Evolutionary conservation across 139 green algal species (phyloP).

Genomic region (Ulvella scutata): DNA sequence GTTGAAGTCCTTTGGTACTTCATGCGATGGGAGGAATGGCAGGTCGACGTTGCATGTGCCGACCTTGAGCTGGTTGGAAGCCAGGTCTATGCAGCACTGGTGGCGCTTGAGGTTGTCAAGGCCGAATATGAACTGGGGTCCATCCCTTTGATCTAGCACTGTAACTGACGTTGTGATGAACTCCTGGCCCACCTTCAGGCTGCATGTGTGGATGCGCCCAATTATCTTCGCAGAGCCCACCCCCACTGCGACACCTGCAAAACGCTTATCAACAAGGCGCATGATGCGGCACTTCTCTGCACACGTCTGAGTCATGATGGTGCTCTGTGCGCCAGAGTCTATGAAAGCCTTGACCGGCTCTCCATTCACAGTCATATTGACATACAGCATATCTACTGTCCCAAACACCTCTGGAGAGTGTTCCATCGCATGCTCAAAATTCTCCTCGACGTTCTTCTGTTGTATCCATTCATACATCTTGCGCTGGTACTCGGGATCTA

Average conservation of each 20-base stretch:
- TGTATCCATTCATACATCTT: slow-evolving; percentile 79
- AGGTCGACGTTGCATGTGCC: slow-evolving; percentile 34
- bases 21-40: slow-evolving; percentile 63
- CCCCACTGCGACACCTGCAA: slow-evolving; percentile 65
- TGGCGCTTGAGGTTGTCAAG: slow-evolving; percentile 88
- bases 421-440: slow-evolving; percentile 73
- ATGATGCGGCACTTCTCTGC: slow-evolving; percentile 61
- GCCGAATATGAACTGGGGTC: slow-evolving; percentile 86
- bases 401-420: slow-evolving; percentile 77
- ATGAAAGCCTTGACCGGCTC: slow-evolving; percentile 61
- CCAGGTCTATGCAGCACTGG: slow-evolving; percentile 27
- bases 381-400: slow-evolving; percentile 66
- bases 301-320: slow-evolving; percentile 29
- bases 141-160: slow-evolving; percentile 73
- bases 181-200: slow-evolving; percentile 49
- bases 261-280: slow-evolving; percentile 80
- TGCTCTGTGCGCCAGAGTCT: slow-evolving; percentile 61
- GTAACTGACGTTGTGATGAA: slow-evolving; percentile 72
- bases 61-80: slow-evolving; percentile 34
- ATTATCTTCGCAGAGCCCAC: slow-evolving; percentile 80
- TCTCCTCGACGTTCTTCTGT: slow-evolving; percentile 80
- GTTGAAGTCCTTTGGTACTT: slow-evolving; percentile 26
- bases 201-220: slow-evolving; percentile 44
- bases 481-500: slow-evolving; percentile 70
- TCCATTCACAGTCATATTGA: slow-evolving; percentile 63